Evolutionary conservation across 192 early-diverging fungal genomes (phyloP).

Genomic region (Coemansia sp.): DNA sequence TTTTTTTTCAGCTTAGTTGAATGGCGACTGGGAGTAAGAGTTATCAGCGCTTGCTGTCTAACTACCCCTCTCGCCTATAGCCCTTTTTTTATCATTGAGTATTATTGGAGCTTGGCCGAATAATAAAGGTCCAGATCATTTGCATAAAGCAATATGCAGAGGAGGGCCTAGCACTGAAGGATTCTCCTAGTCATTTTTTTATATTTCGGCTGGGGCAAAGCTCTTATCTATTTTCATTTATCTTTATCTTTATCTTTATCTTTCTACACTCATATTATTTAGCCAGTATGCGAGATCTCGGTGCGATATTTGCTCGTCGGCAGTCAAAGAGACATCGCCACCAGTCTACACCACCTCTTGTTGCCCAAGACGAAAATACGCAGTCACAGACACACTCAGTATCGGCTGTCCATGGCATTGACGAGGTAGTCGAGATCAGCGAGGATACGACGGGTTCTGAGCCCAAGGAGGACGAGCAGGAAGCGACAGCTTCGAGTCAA

Average conservation of each 20-base stretch:
- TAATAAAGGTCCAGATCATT: background rate
- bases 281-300: background rate
- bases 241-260: background rate
- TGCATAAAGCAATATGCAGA: background rate
- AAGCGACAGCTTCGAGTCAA: background rate
- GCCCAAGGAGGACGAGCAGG: background rate
- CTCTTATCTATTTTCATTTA: background rate
- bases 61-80: background rate
- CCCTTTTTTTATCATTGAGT: background rate
- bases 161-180: background rate
- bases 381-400: background rate
- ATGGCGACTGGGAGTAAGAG: background rate
- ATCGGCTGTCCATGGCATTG: background rate
- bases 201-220: background rate
- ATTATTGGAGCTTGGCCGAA: background rate
- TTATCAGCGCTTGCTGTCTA: background rate
- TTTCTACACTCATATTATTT: background rate
- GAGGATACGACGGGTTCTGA: background rate
- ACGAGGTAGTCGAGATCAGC: conserved; percentile 2
- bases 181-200: background rate
- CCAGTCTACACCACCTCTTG: background rate
- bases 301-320: background rate
- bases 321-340: background rate
- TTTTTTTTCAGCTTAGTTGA: conserved; percentile 4
- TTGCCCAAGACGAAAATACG: background rate